Evolutionary conservation across 768 basidiomycete species (phyloP).

Genomic region (Hericium coralloides): DNA sequence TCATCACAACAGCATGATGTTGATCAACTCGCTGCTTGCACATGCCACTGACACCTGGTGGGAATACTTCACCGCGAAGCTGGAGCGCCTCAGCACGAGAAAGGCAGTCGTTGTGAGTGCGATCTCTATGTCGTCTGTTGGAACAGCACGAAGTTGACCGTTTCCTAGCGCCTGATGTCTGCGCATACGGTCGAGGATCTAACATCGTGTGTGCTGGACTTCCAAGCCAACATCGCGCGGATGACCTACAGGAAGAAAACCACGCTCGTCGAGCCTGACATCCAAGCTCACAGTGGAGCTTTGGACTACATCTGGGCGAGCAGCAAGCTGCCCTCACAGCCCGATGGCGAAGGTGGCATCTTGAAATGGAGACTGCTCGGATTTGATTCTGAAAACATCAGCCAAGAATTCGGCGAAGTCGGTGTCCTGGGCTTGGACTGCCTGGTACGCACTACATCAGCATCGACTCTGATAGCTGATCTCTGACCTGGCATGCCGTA

Average conservation of each 20-base stretch:
- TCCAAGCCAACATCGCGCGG: constrained; percentile 78
- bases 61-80: constrained; percentile 68
- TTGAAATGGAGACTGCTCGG: constrained; percentile 75
- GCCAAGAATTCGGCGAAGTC: constrained; percentile 67
- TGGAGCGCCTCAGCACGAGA: constrained; percentile 70
- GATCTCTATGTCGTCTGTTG: not conserved
- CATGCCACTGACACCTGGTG: constrained; percentile 72
- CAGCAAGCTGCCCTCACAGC: constrained; percentile 46
- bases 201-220: constrained; percentile 77
- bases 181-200: constrained; percentile 75
- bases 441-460: constrained; percentile 37
- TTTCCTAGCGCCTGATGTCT: constrained; percentile 66
- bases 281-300: constrained; percentile 41
- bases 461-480: not conserved
- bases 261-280: constrained; percentile 62
- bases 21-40: constrained; percentile 78
- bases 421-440: constrained; percentile 80
- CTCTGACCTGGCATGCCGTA: not conserved
- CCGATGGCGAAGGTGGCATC: constrained; percentile 36
- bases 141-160: constrained; percentile 4
- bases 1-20: constrained; percentile 55
- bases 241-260: constrained; percentile 76
- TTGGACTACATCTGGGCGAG: constrained; percentile 63
- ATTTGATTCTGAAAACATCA: constrained; percentile 66
- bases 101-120: constrained; percentile 71